Base-by-base conservation (phyloP, 2,329 filamentous ascomycete genomes). In the Aciculosporium take region DNA sequence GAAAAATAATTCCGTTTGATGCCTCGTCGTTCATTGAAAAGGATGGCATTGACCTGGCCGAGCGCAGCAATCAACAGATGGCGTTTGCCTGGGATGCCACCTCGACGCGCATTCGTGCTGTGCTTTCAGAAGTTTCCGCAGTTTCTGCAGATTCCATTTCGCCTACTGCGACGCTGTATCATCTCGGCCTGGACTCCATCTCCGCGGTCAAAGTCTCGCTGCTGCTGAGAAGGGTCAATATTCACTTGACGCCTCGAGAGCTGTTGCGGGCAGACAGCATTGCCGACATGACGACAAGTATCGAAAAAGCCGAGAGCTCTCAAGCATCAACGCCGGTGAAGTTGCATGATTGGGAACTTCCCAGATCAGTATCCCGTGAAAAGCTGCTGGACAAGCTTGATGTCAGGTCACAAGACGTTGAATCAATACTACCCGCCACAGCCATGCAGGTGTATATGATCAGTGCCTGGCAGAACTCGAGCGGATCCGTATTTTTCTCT, bases 111-210 rank as follows among this genome's bases (percentile, higher is more conserved):
- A 65, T 81, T 17, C 60, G 73, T 2, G 53, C 61, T 1, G 62
- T 71, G 0, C 57, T 81, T 12, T 62, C 69, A 1, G 55, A 67
- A 24, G 67, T 88, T 1, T 83, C 86, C 0, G 73, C 71, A 13
- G 60, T 81, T 0, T 64, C 77, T 0, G 59, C 67, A 15, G 54
- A 66, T 0, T 65, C 74, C 2, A 82, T 94, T 39, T 59, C 63
- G 3, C 69, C 68, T 42, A 64, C 68, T 1, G 72, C 78, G 39
- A 84, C 72, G 0, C 72, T 94, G 10, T 94, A 91, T 57, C 79
- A 91, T 47, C 69, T 95, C 2, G 88, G 88, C 0, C 73, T 95
- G 1, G 88, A 95, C 56, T 95, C 88, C 0, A 94, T 95, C 57
- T 89, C 81, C 48, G 81, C 86, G 1, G 91, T 95, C 63, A 93